Evolutionary conservation across 768 basidiomycete species (phyloP).

Genomic region (Mycena sanguinolenta): DNA sequence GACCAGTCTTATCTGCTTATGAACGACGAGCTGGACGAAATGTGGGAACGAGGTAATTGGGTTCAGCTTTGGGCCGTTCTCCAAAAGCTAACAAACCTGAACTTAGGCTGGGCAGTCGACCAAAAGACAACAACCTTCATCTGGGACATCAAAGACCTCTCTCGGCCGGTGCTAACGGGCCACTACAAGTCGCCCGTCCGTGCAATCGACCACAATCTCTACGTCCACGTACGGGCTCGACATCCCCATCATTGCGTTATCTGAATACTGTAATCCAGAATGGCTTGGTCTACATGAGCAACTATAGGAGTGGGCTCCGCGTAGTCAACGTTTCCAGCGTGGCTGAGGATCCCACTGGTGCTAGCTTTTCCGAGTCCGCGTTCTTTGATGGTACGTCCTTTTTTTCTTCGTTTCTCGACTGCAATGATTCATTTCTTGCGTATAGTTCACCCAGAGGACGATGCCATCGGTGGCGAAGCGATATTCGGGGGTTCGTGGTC

Average conservation of each 20-base stretch:
- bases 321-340: conserved; percentile 45
- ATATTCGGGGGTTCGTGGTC: conserved; percentile 28
- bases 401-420: background rate
- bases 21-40: background rate
- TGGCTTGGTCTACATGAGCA: conserved; percentile 43
- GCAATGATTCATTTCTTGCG: background rate
- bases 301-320: conserved; percentile 46
- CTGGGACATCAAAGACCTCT: conserved; percentile 46
- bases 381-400: conserved; percentile 41
- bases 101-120: conserved; percentile 37
- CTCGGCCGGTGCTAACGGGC: conserved; percentile 42
- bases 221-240: conserved; percentile 33
- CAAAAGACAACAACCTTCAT: conserved; percentile 45
- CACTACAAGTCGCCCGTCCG: conserved; percentile 41
- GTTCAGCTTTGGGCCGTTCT: background rate
- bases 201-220: conserved; percentile 47
- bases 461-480: conserved; percentile 26
- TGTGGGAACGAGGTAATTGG: conserved; percentile 13
- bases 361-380: conserved; percentile 40
- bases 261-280: conserved; percentile 24
- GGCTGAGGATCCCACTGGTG: conserved; percentile 45
- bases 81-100: background rate
- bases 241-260: background rate
- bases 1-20: background rate
- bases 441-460: conserved; percentile 30